A percentile compares a stretch with the other conserved stretches of the same genome.
These are phyloP conservation scores for Ascoidea rubescens DNA, from an alignment of 805 yeast genomes.

Conservation along the genomic window DNA sequence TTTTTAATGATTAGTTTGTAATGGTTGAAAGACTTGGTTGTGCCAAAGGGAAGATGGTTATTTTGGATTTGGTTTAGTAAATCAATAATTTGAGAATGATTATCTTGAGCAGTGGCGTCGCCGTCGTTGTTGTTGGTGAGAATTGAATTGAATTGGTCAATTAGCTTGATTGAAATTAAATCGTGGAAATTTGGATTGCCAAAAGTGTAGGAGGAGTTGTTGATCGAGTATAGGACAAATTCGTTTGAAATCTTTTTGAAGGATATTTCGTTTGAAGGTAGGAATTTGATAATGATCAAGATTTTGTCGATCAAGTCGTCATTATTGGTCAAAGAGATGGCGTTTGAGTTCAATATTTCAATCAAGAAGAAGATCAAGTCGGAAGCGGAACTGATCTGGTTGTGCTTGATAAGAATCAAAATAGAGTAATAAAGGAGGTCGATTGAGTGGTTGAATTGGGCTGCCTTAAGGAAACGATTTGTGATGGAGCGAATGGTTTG, in stretches of 20 bases:
- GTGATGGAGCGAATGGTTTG: slow-evolving; percentile 86
- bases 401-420: slow-evolving; percentile 46
- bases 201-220: slow-evolving; percentile 31
- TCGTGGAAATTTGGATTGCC: slow-evolving; percentile 74
- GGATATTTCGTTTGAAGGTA: slow-evolving; percentile 43
- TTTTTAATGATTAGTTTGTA: too few relatives aligned
- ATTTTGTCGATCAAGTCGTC: slow-evolving; percentile 19
- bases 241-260: slow-evolving; percentile 55
- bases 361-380: slow-evolving; percentile 63
- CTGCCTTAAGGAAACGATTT: slow-evolving; percentile 63
- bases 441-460: slow-evolving; percentile 55
- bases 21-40: slow-evolving; percentile 15
- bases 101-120: neutral
- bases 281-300: slow-evolving; percentile 24
- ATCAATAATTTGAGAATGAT: too few relatives aligned
- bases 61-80: slow-evolving; percentile 30
- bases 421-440: slow-evolving; percentile 66
- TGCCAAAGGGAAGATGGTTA: slow-evolving; percentile 56
- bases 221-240: slow-evolving; percentile 51
- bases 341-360: slow-evolving; percentile 49
- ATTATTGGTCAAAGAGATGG: slow-evolving; percentile 14
- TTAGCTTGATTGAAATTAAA: slow-evolving; percentile 54
- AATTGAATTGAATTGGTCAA: slow-evolving; percentile 16
- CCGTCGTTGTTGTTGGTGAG: neutral
- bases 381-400: slow-evolving; percentile 68